phyloP scores from a whole-genome alignment of 257 asterid genomes.

The Capsicum rhomboideum region DNA sequence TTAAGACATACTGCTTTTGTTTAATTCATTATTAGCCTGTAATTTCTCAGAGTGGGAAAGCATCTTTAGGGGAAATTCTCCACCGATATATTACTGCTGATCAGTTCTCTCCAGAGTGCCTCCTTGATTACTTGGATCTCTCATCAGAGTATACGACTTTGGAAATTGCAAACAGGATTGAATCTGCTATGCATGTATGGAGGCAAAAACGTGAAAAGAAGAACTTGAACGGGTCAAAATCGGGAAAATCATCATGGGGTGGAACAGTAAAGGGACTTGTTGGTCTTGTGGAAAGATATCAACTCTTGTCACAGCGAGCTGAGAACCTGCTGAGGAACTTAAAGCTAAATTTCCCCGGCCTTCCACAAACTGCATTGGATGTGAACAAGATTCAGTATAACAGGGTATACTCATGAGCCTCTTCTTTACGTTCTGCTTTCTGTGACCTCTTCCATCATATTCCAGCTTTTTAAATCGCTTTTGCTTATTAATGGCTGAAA shows the following conservation, averaged over 20 bases:
- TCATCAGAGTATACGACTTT: slow-evolving; percentile 67
- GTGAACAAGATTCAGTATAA: slow-evolving; percentile 73
- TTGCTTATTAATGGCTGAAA: not conserved
- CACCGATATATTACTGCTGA: slow-evolving; percentile 62
- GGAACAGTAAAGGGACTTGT: slow-evolving; percentile 46
- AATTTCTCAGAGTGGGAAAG: slow-evolving; percentile 64
- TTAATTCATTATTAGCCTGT: not conserved
- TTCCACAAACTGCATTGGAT: slow-evolving; percentile 80
- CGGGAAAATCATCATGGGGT: slow-evolving; percentile 54
- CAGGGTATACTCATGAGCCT: slow-evolving; percentile 41
- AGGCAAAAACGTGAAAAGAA: slow-evolving; percentile 49
- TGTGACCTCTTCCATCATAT: not conserved
- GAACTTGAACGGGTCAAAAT: slow-evolving; percentile 26
- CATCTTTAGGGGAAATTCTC: slow-evolving; percentile 71
- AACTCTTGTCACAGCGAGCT: slow-evolving; percentile 60
- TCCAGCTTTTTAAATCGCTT: not conserved
- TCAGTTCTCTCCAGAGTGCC: slow-evolving; percentile 68
- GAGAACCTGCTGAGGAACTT: slow-evolving; percentile 62
- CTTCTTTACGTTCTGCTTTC: not conserved
- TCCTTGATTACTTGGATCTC: slow-evolving; percentile 62
- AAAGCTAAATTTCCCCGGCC: slow-evolving; percentile 70
- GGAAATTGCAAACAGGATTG: slow-evolving; percentile 77
- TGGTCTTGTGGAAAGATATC: slow-evolving; percentile 48
- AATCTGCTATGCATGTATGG: slow-evolving; percentile 72
- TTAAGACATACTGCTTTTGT: not conserved